Percentiles rank a stretch among this genome's conserved stretches.
phyloP scores from a whole-genome alignment of 2,329 filamentous ascomycete species.

The Penicillium freii region DNA sequence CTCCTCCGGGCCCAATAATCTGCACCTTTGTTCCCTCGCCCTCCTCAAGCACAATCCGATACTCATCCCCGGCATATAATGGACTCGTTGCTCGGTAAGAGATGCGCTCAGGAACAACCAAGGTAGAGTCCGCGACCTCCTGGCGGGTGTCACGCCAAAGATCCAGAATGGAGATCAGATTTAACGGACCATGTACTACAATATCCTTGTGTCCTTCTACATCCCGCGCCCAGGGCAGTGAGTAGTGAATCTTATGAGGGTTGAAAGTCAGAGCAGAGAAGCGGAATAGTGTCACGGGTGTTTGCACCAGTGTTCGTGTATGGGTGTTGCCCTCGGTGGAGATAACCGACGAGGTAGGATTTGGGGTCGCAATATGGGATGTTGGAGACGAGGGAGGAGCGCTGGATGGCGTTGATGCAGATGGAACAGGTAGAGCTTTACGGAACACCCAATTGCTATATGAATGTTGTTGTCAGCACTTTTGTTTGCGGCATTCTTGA shows the following conservation, averaged over 20 bases:
- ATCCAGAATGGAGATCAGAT: conserved; percentile 45
- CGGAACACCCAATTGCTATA: conserved; percentile 48
- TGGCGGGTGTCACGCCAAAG: conserved; percentile 43
- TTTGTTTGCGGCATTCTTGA: neutral
- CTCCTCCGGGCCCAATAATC: conserved; percentile 34
- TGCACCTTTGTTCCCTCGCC: conserved; percentile 32
- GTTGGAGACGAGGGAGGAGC: conserved; percentile 5
- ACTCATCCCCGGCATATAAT: conserved; percentile 50
- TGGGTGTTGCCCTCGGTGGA: conserved; percentile 26
- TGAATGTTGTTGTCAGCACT: neutral
- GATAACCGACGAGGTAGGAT: conserved; percentile 22
- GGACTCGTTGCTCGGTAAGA: conserved; percentile 51
- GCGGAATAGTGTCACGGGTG: conserved; percentile 43
- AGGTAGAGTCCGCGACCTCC: conserved; percentile 18
- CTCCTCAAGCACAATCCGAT: conserved; percentile 43
- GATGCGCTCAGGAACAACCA: conserved; percentile 43
- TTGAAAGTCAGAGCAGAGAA: conserved; percentile 48
- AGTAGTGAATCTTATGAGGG: conserved; percentile 47
- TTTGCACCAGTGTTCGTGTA: conserved; percentile 37
- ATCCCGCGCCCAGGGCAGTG: conserved; percentile 43
- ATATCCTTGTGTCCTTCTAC: conserved; percentile 45
- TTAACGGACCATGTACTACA: conserved; percentile 46
- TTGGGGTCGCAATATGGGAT: conserved; percentile 15
- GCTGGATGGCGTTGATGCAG: conserved; percentile 5
- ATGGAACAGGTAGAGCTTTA: conserved; percentile 33